Evolutionary conservation across 805 yeast species (phyloP).

Genomic region (Yarrowia phangngaensis): DNA sequence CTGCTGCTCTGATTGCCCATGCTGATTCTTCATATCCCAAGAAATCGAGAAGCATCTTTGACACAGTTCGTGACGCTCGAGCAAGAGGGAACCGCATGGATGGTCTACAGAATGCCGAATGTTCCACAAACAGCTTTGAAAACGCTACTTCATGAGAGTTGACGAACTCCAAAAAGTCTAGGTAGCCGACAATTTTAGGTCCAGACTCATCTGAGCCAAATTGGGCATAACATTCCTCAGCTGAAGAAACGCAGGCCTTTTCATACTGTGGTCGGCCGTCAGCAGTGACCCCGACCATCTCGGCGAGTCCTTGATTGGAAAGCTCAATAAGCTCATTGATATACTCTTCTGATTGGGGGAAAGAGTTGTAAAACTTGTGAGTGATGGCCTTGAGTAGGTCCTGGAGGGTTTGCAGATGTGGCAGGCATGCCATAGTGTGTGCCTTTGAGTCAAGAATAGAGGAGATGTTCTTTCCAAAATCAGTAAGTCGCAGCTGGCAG

Average conservation of each 20-base stretch:
- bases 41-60: slow-evolving; percentile 27
- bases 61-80: slow-evolving; percentile 32
- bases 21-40: slow-evolving; percentile 15
- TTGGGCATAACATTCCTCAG: slow-evolving; percentile 20
- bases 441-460: slow-evolving; percentile 30
- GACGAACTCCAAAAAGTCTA: slow-evolving; percentile 34
- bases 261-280: slow-evolving; percentile 12
- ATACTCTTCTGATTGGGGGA: slow-evolving; percentile 27
- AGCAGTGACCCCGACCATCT: slow-evolving; percentile 30
- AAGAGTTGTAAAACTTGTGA: slow-evolving; percentile 25
- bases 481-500: slow-evolving; percentile 32
- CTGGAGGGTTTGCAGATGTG: slow-evolving; percentile 32
- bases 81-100: slow-evolving; percentile 32
- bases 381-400: slow-evolving; percentile 32
- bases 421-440: slow-evolving; percentile 30
- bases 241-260: slow-evolving; percentile 31
- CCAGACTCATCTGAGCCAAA: slow-evolving; percentile 1
- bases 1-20: slow-evolving; percentile 11
- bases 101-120: slow-evolving; percentile 31
- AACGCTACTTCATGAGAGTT: slow-evolving; percentile 30
- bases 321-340: slow-evolving; percentile 27
- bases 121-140: slow-evolving; percentile 32
- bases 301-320: slow-evolving; percentile 27
- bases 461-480: slow-evolving; percentile 31
- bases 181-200: slow-evolving; percentile 32